Percentiles rank a stretch among this genome's conserved stretches.
Conservation (phyloP, 352 stramenopile species). For the Phytophthora sansomeana region DNA sequence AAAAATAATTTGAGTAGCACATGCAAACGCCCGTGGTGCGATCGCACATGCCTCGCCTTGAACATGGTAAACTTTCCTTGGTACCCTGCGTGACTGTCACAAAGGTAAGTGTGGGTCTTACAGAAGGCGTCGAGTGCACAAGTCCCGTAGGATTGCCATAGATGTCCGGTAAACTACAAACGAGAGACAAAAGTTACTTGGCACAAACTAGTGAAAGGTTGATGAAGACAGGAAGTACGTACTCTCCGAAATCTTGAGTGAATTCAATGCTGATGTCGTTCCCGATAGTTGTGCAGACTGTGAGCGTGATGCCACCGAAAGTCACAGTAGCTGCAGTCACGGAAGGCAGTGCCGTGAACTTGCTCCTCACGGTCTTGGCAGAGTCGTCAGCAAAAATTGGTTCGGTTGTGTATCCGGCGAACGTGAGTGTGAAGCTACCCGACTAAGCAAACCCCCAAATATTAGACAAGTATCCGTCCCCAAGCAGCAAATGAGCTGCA, state of each 20-base stretch:
- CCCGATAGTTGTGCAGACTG: slow-evolving; percentile 72
- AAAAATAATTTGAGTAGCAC: slow-evolving; percentile 90
- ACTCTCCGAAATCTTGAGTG: slow-evolving; percentile 82
- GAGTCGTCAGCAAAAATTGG: slow-evolving; percentile 70
- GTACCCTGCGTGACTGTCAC: slow-evolving; percentile 80
- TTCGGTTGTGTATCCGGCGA: slow-evolving; percentile 76
- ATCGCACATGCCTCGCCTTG: slow-evolving; percentile 88
- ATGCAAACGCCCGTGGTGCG: slow-evolving; percentile 69
- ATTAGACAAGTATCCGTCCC: too few species aligned
- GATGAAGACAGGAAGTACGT: slow-evolving; percentile 18
- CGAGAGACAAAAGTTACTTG: slow-evolving; percentile 3
- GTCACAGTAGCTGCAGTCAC: slow-evolving; percentile 72
- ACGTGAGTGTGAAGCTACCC: slow-evolving; percentile 88
- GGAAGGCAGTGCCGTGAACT: slow-evolving; percentile 68
- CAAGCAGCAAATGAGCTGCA: too few species aligned
- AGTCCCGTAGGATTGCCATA: slow-evolving; percentile 60
- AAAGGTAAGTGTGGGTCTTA: slow-evolving; percentile 53
- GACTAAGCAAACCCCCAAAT: too few species aligned
- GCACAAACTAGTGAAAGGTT: too few species aligned
- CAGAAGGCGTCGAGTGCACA: slow-evolving; percentile 59
- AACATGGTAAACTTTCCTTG: slow-evolving; percentile 90
- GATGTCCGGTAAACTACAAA: slow-evolving; percentile 66
- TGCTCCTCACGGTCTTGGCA: slow-evolving; percentile 52
- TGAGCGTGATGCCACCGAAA: slow-evolving; percentile 71
- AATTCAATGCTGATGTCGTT: slow-evolving; percentile 84